Evolutionary conservation across 768 basidiomycete genomes (phyloP).

Genomic region (Russula abietina): DNA sequence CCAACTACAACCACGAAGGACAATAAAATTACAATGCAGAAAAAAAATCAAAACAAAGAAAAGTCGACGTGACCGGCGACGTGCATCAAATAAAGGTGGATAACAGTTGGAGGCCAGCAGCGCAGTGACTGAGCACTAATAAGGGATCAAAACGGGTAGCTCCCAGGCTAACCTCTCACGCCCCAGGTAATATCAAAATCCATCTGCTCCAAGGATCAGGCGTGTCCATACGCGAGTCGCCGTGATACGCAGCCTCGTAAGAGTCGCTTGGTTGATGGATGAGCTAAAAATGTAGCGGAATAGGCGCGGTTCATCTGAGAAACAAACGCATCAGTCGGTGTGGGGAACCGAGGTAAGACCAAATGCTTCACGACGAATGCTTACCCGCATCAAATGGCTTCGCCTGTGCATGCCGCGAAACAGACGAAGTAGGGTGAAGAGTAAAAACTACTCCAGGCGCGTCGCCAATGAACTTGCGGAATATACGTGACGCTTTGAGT

Average conservation of each 20-base stretch:
- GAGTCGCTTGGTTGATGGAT: neutral
- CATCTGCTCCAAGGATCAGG: constrained; percentile 1
- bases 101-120: neutral
- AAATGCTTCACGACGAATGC: neutral
- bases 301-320: neutral
- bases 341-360: neutral
- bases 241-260: neutral
- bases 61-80: neutral
- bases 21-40: neutral
- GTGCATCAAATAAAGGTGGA: neutral
- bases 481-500: too few species aligned
- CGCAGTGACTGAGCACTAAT: neutral
- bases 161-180: neutral
- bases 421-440: neutral
- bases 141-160: neutral
- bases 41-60: neutral
- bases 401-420: too few species aligned
- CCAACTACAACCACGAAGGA: too few species aligned
- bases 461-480: neutral
- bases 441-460: neutral
- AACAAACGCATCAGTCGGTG: neutral
- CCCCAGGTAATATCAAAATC: neutral
- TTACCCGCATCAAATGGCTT: constrained; percentile 3
- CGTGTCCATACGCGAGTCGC: neutral
- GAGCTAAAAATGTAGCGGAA: neutral